Evolutionary conservation across 2,329 filamentous ascomycete genomes (phyloP).

Genomic region (Sarocladium brachiariae): DNA sequence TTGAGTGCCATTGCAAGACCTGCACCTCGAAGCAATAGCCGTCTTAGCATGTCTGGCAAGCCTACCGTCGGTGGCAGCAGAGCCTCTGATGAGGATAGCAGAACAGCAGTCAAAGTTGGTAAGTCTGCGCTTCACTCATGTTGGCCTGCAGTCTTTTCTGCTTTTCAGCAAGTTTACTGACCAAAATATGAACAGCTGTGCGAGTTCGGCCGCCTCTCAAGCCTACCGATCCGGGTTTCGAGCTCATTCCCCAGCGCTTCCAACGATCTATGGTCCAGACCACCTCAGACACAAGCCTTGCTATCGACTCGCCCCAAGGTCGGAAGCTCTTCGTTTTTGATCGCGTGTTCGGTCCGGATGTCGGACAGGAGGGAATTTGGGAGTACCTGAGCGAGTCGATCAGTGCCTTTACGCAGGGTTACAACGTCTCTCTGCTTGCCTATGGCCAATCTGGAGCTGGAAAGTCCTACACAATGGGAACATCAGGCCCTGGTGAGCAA

Average conservation of each 20-base stretch:
- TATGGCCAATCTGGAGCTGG: slow-evolving; percentile 97
- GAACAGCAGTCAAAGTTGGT: slow-evolving; percentile 96
- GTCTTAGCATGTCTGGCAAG: slow-evolving; percentile 78
- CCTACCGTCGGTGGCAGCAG: slow-evolving; percentile 69
- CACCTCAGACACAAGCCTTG: slow-evolving; percentile 73
- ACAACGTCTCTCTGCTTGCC: slow-evolving; percentile 95
- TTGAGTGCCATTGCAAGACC: slow-evolving; percentile 75
- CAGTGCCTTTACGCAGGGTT: slow-evolving; percentile 83
- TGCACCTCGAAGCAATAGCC: slow-evolving; percentile 68
- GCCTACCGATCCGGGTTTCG: slow-evolving; percentile 80
- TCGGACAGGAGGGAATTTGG: slow-evolving; percentile 85
- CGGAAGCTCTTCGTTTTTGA: slow-evolving; percentile 96
- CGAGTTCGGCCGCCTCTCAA: slow-evolving; percentile 84
- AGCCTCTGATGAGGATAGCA: slow-evolving; percentile 82
- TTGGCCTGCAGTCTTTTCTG: background rate
- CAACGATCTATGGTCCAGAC: slow-evolving; percentile 89
- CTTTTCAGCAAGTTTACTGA: background rate
- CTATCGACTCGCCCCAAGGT: slow-evolving; percentile 86
- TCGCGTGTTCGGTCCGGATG: slow-evolving; percentile 79
- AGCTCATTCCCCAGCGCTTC: slow-evolving; percentile 92
- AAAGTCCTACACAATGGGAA: slow-evolving; percentile 99
- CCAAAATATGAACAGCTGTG: slow-evolving; percentile 54
- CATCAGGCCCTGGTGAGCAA: slow-evolving; percentile 77
- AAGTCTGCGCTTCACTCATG: slow-evolving; percentile 35
- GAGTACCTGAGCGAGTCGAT: slow-evolving; percentile 90